phyloP scores from a whole-genome alignment of 352 stramenopile genomes.

The Phytophthora sp. region DNA sequence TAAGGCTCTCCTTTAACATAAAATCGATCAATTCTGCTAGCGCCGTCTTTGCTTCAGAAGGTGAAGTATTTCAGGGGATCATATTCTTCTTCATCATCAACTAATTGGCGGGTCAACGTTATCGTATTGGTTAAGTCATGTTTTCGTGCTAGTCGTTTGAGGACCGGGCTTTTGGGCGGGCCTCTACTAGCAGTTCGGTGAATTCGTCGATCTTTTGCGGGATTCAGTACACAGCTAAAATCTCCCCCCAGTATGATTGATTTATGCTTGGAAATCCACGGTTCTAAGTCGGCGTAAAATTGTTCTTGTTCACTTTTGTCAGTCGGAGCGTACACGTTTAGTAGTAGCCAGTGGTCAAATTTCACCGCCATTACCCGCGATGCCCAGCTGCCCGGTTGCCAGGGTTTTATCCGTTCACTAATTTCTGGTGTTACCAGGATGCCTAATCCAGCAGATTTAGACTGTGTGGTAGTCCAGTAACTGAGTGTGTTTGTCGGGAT shows the following conservation, averaged over 20 bases:
- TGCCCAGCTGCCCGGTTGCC: not conserved
- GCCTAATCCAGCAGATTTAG: not conserved
- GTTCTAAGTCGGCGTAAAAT: not conserved
- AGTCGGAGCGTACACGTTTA: not conserved
- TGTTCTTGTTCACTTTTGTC: not conserved
- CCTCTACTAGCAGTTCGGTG: not conserved
- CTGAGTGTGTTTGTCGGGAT: not conserved
- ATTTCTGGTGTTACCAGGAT: not conserved
- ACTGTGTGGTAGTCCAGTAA: not conserved
- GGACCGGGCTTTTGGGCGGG: not conserved
- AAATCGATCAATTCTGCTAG: constrained; percentile 3
- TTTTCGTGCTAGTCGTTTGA: not conserved
- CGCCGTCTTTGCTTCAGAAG: not conserved
- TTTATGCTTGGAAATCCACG: not conserved
- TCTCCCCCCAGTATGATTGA: not conserved
- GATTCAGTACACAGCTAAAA: not conserved
- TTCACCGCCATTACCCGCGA: not conserved
- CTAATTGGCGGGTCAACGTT: not conserved
- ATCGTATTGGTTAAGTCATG: not conserved
- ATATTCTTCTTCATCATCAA: not conserved
- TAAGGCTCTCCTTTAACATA: constrained; percentile 4
- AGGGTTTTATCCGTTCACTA: not conserved
- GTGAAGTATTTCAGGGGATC: not conserved
- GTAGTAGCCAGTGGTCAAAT: not conserved
- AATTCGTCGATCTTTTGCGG: too few relatives aligned